These are phyloP conservation scores for Trichoderma orchidacearum DNA, from an alignment of 495 filamentous ascomycete species.

Conservation along the genomic window DNA sequence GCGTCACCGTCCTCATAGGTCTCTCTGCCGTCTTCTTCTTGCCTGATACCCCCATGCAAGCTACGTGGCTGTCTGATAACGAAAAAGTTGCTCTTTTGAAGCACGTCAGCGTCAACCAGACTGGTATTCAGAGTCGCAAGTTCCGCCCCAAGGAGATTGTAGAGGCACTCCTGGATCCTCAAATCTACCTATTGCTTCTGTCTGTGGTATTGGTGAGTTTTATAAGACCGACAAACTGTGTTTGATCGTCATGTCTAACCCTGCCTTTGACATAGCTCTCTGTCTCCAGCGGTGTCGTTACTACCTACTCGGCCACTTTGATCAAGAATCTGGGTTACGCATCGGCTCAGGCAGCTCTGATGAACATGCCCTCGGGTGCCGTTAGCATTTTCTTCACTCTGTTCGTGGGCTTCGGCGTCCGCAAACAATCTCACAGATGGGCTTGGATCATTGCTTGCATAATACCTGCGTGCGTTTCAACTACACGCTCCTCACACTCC, in stretches of 20 bases:
- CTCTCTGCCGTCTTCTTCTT: conserved; percentile 29
- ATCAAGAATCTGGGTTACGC: conserved; percentile 43
- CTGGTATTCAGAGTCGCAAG: conserved; percentile 39
- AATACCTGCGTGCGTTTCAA: conserved; percentile 18
- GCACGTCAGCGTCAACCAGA: conserved; percentile 27
- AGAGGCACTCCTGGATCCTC: conserved; percentile 20
- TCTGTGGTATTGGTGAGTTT: conserved; percentile 12
- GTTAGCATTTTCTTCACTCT: conserved; percentile 42
- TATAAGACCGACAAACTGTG: background rate
- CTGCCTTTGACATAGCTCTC: conserved; percentile 11
- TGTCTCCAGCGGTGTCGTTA: conserved; percentile 45
- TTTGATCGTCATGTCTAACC: background rate
- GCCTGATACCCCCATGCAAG: conserved; percentile 39
- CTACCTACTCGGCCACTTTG: conserved; percentile 46
- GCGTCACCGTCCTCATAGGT: conserved; percentile 38
- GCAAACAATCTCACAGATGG: conserved; percentile 18
- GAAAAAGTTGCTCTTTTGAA: conserved; percentile 33
- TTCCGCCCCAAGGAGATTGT: conserved; percentile 30
- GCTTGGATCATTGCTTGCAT: conserved; percentile 19
- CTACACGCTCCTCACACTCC: no score
- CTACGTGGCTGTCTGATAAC: conserved; percentile 30
- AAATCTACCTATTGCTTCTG: conserved; percentile 18
- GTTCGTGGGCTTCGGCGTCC: conserved; percentile 30
- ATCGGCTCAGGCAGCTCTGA: conserved; percentile 37
- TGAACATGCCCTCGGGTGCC: conserved; percentile 45